Conservation (phyloP, 176 grass and related monocot genomes). For the Poa annua region DNA sequence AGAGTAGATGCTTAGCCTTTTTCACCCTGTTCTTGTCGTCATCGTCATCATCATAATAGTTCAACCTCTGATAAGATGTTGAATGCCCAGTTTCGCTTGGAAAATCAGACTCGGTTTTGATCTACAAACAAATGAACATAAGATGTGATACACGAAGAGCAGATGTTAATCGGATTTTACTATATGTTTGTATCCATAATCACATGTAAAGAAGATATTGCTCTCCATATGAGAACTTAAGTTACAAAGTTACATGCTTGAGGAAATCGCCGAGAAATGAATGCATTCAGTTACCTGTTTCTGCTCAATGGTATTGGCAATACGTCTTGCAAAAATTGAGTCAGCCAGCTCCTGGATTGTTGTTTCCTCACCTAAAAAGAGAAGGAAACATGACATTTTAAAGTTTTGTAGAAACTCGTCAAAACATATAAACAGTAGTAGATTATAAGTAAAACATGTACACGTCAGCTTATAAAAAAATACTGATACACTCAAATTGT, state of each 20-base stretch:
- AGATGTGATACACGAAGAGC: slow-evolving; percentile 20
- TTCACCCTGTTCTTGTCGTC: slow-evolving; percentile 40
- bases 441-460: slow-evolving; percentile 21
- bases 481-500: neutral
- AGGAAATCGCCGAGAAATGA: slow-evolving; percentile 14
- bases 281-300: slow-evolving; percentile 47
- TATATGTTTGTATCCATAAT: slow-evolving; percentile 17
- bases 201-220: neutral
- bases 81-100: slow-evolving; percentile 43
- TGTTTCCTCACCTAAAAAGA: slow-evolving; percentile 64
- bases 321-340: slow-evolving; percentile 71
- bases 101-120: slow-evolving; percentile 51
- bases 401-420: slow-evolving; percentile 25
- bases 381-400: slow-evolving; percentile 26
- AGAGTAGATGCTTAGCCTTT: slow-evolving; percentile 52
- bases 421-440: slow-evolving; percentile 3
- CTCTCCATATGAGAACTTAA: slow-evolving; percentile 15
- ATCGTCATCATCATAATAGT: slow-evolving; percentile 37
- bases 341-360: slow-evolving; percentile 64
- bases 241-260: neutral
- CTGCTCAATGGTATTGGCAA: slow-evolving; percentile 52
- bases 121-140: slow-evolving; percentile 36
- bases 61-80: slow-evolving; percentile 28
- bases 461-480: neutral
- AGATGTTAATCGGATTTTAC: slow-evolving; percentile 23